These are phyloP conservation scores for Talaromyces sp. DNA, from an alignment of 2,329 filamentous ascomycete species.

Conservation along the genomic window DNA sequence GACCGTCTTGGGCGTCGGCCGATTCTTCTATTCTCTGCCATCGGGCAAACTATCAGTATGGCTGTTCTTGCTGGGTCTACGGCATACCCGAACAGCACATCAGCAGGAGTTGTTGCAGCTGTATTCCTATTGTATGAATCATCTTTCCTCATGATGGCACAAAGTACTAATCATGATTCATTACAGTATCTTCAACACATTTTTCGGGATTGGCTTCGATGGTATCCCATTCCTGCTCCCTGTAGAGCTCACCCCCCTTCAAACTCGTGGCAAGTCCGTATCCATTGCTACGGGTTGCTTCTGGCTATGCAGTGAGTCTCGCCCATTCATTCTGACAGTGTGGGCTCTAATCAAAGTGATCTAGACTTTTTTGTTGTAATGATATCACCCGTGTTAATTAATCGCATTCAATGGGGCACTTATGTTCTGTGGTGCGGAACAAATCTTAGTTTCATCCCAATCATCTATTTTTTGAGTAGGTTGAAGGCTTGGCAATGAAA, in stretches of 20 bases:
- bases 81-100: not conserved
- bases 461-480: conserved; percentile 5
- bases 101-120: not conserved
- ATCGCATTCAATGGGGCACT: not conserved
- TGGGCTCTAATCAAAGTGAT: not conserved
- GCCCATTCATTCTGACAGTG: not conserved
- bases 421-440: conserved; percentile 4
- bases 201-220: conserved; percentile 1
- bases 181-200: not conserved
- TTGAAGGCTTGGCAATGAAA: not conserved
- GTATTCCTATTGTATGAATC: not conserved
- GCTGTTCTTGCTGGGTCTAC: not conserved
- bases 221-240: conserved; percentile 1
- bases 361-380: conserved; percentile 6
- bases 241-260: conserved; percentile 2
- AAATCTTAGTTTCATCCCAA: conserved; percentile 2
- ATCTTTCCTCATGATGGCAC: not conserved
- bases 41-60: conserved; percentile 6
- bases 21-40: not conserved
- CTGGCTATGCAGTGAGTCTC: conserved; percentile 1
- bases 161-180: not conserved
- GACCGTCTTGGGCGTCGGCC: conserved; percentile 1
- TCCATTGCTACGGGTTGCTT: conserved; percentile 50
- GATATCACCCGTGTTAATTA: conserved; percentile 2
- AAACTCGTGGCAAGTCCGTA: conserved; percentile 35